These are phyloP conservation scores for Platanus orientalis DNA, from an alignment of 164 flowering plant genomes.

Conservation along the genomic window DNA sequence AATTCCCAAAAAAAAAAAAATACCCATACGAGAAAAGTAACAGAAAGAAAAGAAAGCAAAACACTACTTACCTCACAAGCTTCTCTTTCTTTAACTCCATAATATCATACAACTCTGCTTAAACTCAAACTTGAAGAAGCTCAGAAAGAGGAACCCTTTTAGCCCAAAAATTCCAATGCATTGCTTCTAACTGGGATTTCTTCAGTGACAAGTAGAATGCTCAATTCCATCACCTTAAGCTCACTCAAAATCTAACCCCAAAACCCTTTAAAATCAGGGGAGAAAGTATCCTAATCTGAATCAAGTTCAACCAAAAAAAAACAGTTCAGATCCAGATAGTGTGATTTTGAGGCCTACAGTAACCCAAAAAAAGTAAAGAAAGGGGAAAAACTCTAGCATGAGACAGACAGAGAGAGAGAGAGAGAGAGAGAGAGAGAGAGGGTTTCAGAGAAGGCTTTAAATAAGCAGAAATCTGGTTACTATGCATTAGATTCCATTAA, in stretches of 20 bases:
- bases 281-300: too few species aligned
- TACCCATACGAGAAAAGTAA: background rate
- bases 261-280: background rate
- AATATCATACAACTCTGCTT: background rate
- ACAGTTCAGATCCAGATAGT: slow-evolving; percentile 1
- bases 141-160: background rate
- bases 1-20: slow-evolving; percentile 1
- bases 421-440: too few species aligned
- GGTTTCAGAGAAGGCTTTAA: too few species aligned
- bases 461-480: too few species aligned
- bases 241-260: background rate
- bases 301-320: background rate
- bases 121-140: background rate
- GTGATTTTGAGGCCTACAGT: background rate
- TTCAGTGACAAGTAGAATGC: background rate
- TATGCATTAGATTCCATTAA: too few species aligned
- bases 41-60: slow-evolving; percentile 6
- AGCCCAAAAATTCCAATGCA: background rate
- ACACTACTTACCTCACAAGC: slow-evolving; percentile 46
- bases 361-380: background rate
- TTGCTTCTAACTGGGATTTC: background rate
- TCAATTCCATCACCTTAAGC: background rate
- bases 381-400: background rate
- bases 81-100: slow-evolving; percentile 56
- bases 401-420: background rate